These are phyloP conservation scores for Artemisia argyi DNA, from an alignment of 129 eudicot species.

Conservation along the genomic window DNA sequence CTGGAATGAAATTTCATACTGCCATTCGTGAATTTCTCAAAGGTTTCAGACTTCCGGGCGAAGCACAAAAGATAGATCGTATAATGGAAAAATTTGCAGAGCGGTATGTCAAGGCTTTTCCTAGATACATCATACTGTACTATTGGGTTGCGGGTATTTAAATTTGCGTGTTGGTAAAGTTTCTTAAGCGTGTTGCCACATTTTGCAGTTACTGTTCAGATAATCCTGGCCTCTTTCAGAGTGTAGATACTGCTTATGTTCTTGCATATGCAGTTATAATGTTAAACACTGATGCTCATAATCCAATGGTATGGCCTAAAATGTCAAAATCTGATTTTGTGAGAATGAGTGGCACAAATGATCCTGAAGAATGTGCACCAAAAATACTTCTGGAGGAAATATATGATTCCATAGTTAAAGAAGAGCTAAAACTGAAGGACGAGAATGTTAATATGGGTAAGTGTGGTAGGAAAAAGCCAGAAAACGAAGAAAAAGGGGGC, in stretches of 20 bases:
- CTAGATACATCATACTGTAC: too few relatives aligned
- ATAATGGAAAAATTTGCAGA: slow-evolving; percentile 97
- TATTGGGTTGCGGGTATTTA: not conserved
- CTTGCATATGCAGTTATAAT: slow-evolving; percentile 96
- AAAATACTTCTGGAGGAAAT: slow-evolving; percentile 72
- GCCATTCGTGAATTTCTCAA: slow-evolving; percentile 89
- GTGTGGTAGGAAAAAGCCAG: slow-evolving; percentile 56
- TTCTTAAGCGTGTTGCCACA: slow-evolving; percentile 13
- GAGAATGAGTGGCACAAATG: slow-evolving; percentile 66
- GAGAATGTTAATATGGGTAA: slow-evolving; percentile 43
- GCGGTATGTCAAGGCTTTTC: slow-evolving; percentile 49
- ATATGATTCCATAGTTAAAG: slow-evolving; percentile 80
- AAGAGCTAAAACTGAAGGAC: slow-evolving; percentile 88
- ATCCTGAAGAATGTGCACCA: slow-evolving; percentile 78
- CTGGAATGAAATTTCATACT: slow-evolving; percentile 75
- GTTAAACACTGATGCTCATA: slow-evolving; percentile 95
- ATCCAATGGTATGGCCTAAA: slow-evolving; percentile 93
- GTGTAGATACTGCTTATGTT: slow-evolving; percentile 91
- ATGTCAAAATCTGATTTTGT: slow-evolving; percentile 89
- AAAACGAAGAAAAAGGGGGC: slow-evolving; percentile 70
- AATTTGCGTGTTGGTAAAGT: not conserved
- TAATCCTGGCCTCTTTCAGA: slow-evolving; percentile 85
- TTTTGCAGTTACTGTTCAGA: slow-evolving; percentile 89
- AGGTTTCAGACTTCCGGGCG: slow-evolving; percentile 96
- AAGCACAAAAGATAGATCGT: slow-evolving; percentile 95